Conservation (phyloP, 257 asterid species). For the Rubia yunnanensis region DNA sequence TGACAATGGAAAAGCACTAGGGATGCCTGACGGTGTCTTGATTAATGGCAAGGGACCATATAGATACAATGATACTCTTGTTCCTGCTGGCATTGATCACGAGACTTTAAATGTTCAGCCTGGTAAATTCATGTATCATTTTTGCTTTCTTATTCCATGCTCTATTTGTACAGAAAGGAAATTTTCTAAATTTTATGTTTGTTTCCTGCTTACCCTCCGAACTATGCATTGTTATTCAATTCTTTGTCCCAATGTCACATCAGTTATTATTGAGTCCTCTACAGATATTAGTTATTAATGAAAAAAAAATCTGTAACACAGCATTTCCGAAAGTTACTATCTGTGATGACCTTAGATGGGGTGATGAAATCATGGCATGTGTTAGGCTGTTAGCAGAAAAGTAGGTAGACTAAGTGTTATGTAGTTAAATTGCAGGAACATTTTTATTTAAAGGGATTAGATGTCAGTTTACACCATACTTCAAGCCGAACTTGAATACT, state of each 20-base stretch:
- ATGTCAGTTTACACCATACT: too few species aligned
- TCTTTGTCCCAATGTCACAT: neutral
- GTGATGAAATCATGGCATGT: too few species aligned
- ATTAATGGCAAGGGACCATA: constrained; percentile 96
- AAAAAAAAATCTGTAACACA: neutral
- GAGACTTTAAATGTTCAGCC: constrained; percentile 84
- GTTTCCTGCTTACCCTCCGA: neutral
- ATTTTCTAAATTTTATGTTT: neutral
- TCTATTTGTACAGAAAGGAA: neutral
- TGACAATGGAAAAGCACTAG: constrained; percentile 61
- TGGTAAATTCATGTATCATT: constrained; percentile 33
- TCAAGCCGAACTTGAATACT: too few species aligned
- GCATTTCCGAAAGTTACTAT: neutral
- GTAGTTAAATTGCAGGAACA: too few species aligned
- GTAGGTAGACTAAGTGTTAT: too few species aligned
- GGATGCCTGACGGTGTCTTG: constrained; percentile 94
- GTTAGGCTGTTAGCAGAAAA: too few species aligned
- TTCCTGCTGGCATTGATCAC: constrained; percentile 73
- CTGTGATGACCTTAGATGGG: neutral
- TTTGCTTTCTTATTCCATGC: neutral
- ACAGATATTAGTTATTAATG: neutral
- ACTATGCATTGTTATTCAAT: neutral
- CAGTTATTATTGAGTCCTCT: neutral
- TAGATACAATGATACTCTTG: constrained; percentile 65
- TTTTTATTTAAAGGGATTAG: too few species aligned